Evolutionary conservation across 1,284 basidiomycete genomes (phyloP).

Genomic region (Naganishia liquefaciens): DNA sequence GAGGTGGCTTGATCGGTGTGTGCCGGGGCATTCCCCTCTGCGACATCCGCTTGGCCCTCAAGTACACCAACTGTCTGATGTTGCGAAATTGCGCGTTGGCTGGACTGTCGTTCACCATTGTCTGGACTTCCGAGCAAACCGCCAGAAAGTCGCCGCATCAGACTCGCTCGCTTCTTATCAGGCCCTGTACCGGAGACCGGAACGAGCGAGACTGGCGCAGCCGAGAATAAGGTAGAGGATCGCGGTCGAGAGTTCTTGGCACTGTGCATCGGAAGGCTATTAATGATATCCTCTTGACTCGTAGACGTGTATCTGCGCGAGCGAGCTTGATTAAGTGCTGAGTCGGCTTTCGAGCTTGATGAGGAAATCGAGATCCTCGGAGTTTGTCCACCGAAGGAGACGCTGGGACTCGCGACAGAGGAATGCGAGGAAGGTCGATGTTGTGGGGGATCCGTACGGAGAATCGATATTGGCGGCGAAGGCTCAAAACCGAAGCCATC

Average conservation of each 20-base stretch:
- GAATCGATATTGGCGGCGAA: slow-evolving; percentile 17
- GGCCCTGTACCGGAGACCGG: neutral
- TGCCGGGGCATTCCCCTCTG: no score
- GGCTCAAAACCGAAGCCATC: slow-evolving; percentile 1
- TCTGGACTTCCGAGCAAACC: slow-evolving; percentile 5
- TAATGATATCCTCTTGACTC: slow-evolving; percentile 15
- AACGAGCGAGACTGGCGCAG: slow-evolving; percentile 14
- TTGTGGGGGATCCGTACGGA: neutral
- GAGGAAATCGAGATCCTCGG: slow-evolving; percentile 22
- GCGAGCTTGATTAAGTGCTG: neutral
- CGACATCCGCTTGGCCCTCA: no score
- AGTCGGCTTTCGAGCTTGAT: slow-evolving; percentile 9
- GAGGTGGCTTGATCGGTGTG: no score
- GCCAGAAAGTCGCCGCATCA: slow-evolving; percentile 18
- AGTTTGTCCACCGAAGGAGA: slow-evolving; percentile 11
- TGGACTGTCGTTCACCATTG: neutral
- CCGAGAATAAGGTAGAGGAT: slow-evolving; percentile 19
- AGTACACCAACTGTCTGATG: neutral
- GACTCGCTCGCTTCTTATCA: slow-evolving; percentile 17
- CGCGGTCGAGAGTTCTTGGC: slow-evolving; percentile 4
- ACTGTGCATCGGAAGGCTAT: slow-evolving; percentile 3
- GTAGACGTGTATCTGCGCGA: slow-evolving; percentile 7
- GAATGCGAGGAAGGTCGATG: neutral
- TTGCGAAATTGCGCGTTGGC: neutral
- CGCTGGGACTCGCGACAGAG: slow-evolving; percentile 2